phyloP scores from a whole-genome alignment of 257 asterid species.

The Solanum paucissectum region DNA sequence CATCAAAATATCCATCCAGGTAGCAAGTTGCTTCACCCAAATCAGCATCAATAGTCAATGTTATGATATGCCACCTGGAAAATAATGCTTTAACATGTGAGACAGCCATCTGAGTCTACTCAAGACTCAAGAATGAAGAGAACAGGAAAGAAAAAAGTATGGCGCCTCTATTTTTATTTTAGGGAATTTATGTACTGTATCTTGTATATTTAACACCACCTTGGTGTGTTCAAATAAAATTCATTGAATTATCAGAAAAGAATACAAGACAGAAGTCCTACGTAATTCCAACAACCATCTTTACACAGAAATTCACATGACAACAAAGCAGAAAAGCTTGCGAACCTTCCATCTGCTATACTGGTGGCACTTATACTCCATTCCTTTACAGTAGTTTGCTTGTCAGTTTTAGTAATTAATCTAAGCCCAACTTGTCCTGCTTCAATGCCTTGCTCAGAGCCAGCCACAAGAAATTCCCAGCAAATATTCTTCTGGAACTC shows the following conservation, averaged over 20 bases:
- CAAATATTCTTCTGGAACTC: slow-evolving; percentile 78
- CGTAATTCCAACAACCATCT: neutral
- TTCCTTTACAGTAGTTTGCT: slow-evolving; percentile 82
- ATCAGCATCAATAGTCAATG: slow-evolving; percentile 83
- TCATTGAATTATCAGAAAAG: neutral
- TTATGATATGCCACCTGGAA: slow-evolving; percentile 94
- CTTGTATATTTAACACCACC: neutral
- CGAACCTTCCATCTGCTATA: slow-evolving; percentile 95
- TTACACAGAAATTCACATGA: neutral
- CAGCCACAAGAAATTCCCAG: slow-evolving; percentile 97
- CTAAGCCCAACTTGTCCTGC: slow-evolving; percentile 99
- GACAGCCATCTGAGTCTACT: neutral
- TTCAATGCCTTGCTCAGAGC: slow-evolving; percentile 98
- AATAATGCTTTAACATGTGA: neutral
- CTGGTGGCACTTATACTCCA: slow-evolving; percentile 91
- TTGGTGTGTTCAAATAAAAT: neutral
- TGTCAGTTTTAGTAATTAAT: slow-evolving; percentile 82
- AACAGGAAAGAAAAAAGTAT: neutral
- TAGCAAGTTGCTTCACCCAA: slow-evolving; percentile 95
- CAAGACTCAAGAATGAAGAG: neutral
- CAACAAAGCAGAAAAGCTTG: neutral
- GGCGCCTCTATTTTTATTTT: neutral
- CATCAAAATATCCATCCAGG: slow-evolving; percentile 91
- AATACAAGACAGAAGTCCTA: neutral
- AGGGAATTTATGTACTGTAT: neutral